A percentile compares a stretch with the other conserved stretches of the same genome.
phyloP scores from a whole-genome alignment of 169 alveolate species.

The Besnoitia besnoiti region DNA sequence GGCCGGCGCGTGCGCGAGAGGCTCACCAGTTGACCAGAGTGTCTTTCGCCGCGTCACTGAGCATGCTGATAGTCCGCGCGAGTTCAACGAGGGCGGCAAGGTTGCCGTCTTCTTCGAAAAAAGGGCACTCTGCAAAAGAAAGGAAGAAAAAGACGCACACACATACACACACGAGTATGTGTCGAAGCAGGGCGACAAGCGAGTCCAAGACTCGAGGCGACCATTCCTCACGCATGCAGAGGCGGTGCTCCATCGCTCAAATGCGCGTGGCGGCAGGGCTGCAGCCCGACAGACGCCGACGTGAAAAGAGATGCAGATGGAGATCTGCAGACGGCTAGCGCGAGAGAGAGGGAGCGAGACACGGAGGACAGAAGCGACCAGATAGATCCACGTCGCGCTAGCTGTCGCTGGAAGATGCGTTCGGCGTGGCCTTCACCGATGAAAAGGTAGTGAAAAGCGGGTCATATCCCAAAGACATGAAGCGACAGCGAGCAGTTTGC shows the following conservation, averaged over 20 bases:
- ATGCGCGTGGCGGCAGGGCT: no score
- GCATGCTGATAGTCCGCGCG: slow-evolving; percentile 37
- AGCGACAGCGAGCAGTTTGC: no score
- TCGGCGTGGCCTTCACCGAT: no score
- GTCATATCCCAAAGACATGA: no score
- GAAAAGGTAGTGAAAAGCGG: no score
- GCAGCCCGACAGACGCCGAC: background rate
- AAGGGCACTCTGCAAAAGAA: slow-evolving; percentile 1
- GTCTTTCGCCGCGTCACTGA: background rate
- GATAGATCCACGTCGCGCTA: no score
- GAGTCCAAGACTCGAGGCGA: no score
- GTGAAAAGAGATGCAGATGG: background rate
- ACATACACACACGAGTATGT: background rate
- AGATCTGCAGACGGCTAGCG: background rate
- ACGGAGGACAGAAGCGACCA: no score
- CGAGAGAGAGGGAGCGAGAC: slow-evolving; percentile 1
- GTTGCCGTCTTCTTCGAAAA: slow-evolving; percentile 4
- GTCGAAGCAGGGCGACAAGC: background rate
- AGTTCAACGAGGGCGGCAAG: background rate
- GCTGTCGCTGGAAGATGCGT: no score
- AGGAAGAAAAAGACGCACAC: background rate
- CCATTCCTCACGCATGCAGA: no score
- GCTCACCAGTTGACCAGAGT: slow-evolving; percentile 21
- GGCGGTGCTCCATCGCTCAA: no score
- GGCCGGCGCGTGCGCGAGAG: background rate